Evolutionary conservation across 148 eudicot genomes (phyloP), one percentile per base, ranked within the genome.

Genomic region (Polygonum maritimum): DNA sequence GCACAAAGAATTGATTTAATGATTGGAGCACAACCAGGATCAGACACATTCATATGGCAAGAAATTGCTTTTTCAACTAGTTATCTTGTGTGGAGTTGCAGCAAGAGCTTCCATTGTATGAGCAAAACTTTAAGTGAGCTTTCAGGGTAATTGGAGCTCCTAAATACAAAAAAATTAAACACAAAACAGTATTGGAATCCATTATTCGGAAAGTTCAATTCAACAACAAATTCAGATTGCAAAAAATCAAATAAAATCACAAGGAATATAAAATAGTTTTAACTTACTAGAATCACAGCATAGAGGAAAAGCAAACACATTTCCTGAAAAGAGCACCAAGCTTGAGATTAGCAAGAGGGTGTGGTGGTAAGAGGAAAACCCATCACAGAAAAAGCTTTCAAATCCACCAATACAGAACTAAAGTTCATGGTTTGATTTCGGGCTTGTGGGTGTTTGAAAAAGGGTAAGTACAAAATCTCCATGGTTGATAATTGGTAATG

Each of bases 1-100:
- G 91, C 87, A 63, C 98, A 94, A 55, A 94, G 86, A 21, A 91
- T 26, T 31, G 94, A 86, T 81, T 86, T 85, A 16, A 94, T 79
- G 45, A 84, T 69, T 54, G 94, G 79, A 80, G 87, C 89, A 86
- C 98, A 94, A 2, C 75, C 80, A 75, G 85, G 21, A 81, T 91
- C 86, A 84, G 94, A 83, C 21, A 94, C 83, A 63, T 88, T 88
- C 95, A 89, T 82, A 41, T 86, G 19, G 82, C 84, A 69, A 76
- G 77, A 79, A 86, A 88, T 65, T 85, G 82, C 83, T 83, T 85
- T 84, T 85, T 88, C 80, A 94, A 70, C 70, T 88, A 82, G 38
- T 54, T 67, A 84, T 91, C 98, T 72, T 87, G 81, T 55, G 89
- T 65, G 38, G 89, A 44, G 69, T 86, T 83, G 78, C 97, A 93